A percentile compares a stretch with the other conserved stretches of the same genome.
These are phyloP conservation scores for Neopestalotiopsis rosae DNA, from an alignment of 2,329 filamentous ascomycete genomes.

Conservation along the genomic window DNA sequence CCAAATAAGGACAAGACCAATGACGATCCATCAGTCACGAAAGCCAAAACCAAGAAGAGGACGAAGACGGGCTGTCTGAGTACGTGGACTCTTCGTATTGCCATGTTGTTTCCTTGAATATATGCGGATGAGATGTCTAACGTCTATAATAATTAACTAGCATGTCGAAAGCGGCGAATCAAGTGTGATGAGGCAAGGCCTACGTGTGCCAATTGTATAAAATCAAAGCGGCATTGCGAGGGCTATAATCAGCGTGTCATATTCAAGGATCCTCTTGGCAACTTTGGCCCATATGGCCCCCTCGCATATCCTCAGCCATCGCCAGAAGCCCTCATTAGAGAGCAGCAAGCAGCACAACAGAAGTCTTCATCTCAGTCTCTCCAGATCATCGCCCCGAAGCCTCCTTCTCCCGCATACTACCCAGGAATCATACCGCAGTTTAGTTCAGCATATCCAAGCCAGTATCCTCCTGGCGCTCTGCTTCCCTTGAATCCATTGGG, in stretches of 20 bases:
- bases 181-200: constrained; percentile 94
- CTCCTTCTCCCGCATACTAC: constrained; percentile 43
- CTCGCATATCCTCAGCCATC: constrained; percentile 52
- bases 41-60: constrained; percentile 63
- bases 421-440: constrained; percentile 35
- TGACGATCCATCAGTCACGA: constrained; percentile 52
- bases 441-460: constrained; percentile 34
- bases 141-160: constrained; percentile 45
- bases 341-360: constrained; percentile 45
- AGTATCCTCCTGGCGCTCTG: constrained; percentile 36
- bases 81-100: constrained; percentile 49
- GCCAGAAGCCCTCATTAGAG: constrained; percentile 49
- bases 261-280: constrained; percentile 75
- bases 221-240: constrained; percentile 83
- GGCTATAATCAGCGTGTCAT: constrained; percentile 82
- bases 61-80: constrained; percentile 94
- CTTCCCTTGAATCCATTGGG: constrained; percentile 29
- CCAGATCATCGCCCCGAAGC: constrained; percentile 59
- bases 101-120: not conserved
- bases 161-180: constrained; percentile 92
- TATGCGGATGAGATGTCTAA: constrained; percentile 20
- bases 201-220: constrained; percentile 83
- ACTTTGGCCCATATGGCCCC: constrained; percentile 53
- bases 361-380: constrained; percentile 45
- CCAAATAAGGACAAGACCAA: constrained; percentile 39